Evolutionary conservation across 768 basidiomycete species (phyloP), one percentile per base, ranked within the genome.

Genomic region (Daedalea quercina): DNA sequence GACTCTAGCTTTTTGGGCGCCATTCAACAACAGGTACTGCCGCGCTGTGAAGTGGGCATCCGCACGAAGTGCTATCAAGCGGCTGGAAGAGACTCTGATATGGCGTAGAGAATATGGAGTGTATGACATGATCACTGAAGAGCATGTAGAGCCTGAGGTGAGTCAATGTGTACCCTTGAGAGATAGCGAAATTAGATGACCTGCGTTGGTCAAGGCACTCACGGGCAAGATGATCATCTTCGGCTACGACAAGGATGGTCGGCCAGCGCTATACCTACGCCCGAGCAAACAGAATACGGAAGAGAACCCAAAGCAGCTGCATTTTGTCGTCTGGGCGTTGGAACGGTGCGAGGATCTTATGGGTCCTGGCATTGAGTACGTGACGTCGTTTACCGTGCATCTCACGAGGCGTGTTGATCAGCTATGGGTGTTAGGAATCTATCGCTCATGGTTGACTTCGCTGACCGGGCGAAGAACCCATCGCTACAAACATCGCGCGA

Each of bases 91-190:
- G 20, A 90, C 91, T 1, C 71, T 89, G 28, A 78, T 74, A 55
- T 94, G 92, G 92, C 72, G 91, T 47, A 76, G 90, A 31, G 87
- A 90, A 50, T 93, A 76, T 64, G 86, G 87, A 12, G 58, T 92
- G 17, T 82, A 89, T 57, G 80, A 85, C 57, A 52, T 67, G 25
- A 65, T 90, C 62, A 81, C 77, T 0, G 67, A 85, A 2, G 74
- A 77, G 0, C 70, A 78, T 55, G 81, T 95, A 57, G 85, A 87
- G 58, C 81, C 83, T 17, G 92, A 94, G 70, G 88, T 85, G 50
- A 28, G 75, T 57, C 20, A 17, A 31, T 11, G 46, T 17, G 33
- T 15, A 41, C 13, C 1, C 15, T 33, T 9, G 7, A 20, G 40
- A 50, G 17, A 28, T 47, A 2, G 41, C 15, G n/a, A 40, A 40